Conservation (phyloP, 1,139 yeast genomes). For the Lodderomyces jiufengensis region DNA sequence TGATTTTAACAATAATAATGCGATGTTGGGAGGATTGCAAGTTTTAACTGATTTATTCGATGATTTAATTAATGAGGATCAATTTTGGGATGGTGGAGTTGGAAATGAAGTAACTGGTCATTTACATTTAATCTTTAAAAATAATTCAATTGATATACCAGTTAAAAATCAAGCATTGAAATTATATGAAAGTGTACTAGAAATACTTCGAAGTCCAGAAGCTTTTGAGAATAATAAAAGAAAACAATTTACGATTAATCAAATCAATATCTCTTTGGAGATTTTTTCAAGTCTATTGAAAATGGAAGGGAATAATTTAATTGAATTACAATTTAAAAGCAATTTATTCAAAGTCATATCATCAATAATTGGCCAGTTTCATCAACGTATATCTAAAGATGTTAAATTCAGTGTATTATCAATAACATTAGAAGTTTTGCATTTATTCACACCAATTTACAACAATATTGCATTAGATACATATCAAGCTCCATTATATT, state of each 20-base stretch:
- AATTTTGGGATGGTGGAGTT: conserved; percentile 73
- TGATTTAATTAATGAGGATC: conserved; percentile 81
- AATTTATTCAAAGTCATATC: conserved; percentile 28
- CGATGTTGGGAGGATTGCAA: conserved; percentile 61
- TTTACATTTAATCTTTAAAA: conserved; percentile 39
- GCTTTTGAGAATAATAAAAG: conserved; percentile 36
- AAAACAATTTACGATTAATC: conserved; percentile 27
- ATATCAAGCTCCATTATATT: conserved; percentile 5
- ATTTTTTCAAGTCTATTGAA: conserved; percentile 20
- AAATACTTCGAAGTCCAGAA: conserved; percentile 53
- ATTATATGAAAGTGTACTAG: conserved; percentile 50
- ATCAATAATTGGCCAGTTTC: conserved; percentile 30
- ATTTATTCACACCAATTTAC: conserved; percentile 16
- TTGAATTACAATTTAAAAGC: conserved; percentile 22
- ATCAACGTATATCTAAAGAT: conserved; percentile 23
- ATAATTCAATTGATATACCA: conserved; percentile 21
- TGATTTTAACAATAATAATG: conserved; percentile 25
- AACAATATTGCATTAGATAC: conserved; percentile 13
- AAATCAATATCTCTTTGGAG: conserved; percentile 20
- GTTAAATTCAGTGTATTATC: conserved; percentile 17
- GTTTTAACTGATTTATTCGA: conserved; percentile 79
- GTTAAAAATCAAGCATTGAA: conserved; percentile 49
- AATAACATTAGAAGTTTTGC: conserved; percentile 22
- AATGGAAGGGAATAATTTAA: conserved; percentile 17
- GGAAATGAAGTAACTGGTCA: conserved; percentile 53